Evolutionary conservation across 2,329 filamentous ascomycete genomes (phyloP).

Genomic region (Hypoxylon sp.): DNA sequence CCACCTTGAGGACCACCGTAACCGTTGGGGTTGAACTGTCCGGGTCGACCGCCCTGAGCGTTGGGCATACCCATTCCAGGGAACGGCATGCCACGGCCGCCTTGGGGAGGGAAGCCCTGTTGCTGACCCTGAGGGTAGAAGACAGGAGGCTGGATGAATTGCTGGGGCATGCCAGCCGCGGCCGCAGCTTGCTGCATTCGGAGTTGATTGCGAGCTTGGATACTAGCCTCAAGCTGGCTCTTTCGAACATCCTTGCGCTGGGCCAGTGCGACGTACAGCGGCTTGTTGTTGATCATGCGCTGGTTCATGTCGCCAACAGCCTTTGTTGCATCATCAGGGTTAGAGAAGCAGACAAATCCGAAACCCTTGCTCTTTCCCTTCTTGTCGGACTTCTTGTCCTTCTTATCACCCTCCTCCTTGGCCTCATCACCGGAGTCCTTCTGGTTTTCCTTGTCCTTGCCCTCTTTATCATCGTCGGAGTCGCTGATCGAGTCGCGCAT

Average conservation of each 20-base stretch:
- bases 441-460: constrained; percentile 62
- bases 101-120: constrained; percentile 74
- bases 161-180: constrained; percentile 86
- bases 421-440: constrained; percentile 63
- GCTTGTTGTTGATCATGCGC: constrained; percentile 97
- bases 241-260: constrained; percentile 99
- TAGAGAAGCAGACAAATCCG: constrained; percentile 99
- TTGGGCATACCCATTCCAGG: constrained; percentile 74
- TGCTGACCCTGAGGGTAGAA: constrained; percentile 90
- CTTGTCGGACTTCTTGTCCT: constrained; percentile 71
- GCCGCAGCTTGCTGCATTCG: constrained; percentile 98
- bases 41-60: constrained; percentile 83
- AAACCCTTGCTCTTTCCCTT: constrained; percentile 99
- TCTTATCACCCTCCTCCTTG: constrained; percentile 67
- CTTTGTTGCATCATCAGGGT: constrained; percentile 98
- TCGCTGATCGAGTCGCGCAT: constrained; percentile 85
- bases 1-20: constrained; percentile 88
- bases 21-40: constrained; percentile 79
- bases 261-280: constrained; percentile 95
- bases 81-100: constrained; percentile 75
- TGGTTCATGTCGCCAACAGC: constrained; percentile 99
- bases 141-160: constrained; percentile 89
- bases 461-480: constrained; percentile 66
- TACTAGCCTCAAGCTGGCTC: constrained; percentile 98
- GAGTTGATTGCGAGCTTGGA: constrained; percentile 98